Base-by-base conservation (phyloP, 2,329 filamentous ascomycete species). In the Parastagonospora avenae region DNA sequence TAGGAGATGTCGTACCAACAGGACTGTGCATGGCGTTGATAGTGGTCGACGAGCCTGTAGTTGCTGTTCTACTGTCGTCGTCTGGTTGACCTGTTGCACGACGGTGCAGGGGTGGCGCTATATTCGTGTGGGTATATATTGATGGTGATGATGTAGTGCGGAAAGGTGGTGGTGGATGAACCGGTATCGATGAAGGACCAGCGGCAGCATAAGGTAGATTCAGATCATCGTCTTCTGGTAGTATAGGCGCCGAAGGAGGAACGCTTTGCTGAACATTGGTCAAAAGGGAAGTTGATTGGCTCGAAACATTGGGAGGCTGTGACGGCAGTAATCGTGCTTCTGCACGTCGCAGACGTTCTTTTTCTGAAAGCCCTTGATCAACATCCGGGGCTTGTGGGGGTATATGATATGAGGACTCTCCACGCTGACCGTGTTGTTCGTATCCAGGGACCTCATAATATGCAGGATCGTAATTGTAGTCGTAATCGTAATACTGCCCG, bases 261-360 rank as follows among this genome's bases (percentile, higher is more conserved):
- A 73, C 65, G 27, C 55, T 57, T 11, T 55, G 56, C 19, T 50
- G 70, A 14, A 29, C 15, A 9, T 74, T 67, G 4, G 77, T 77
- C 12, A 77, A 76, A 30, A 80, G 37, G 33, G 45, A 76, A 30
- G 60, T 59, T 3, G 64, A 66, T n/a, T 76, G 76, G 28, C 73
- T 71, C 48, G 77, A 72, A 10, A 71, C 62, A 30, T 76, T 78
- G 10, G 89, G 83, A 11, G 90, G 92, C 63, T 87, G 86, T 66
- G 92, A 96, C 2, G 93, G 93, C 16, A 97, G 75, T 4, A 97
- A 77, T 40, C 87, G 83, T 59, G 88, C 83, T 74, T 97, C 92
- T 35, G 91, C 91, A 51, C 85, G 84, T 40, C 87, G 84, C 51
- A 94, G 76, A 42, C 87, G 86, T 52, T 95, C 88, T 73, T 97